phyloP scores from a whole-genome alignment of 179 eudicot species.

The Gypsophila paniculata region DNA sequence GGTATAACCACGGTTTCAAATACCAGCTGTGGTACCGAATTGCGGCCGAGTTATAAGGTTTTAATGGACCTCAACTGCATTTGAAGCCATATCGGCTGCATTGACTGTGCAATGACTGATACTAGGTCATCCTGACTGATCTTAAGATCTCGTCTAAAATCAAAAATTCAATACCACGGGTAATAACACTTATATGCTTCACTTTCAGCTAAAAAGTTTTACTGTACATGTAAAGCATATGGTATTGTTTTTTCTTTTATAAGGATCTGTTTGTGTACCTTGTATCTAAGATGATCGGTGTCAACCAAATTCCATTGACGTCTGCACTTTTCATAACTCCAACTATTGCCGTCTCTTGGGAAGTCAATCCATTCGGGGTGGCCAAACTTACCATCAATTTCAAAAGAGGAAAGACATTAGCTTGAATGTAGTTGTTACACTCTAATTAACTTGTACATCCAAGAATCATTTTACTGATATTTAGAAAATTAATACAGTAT shows the following conservation, averaged over 20 bases:
- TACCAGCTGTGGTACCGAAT: no score
- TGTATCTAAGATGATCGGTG: constrained; percentile 85
- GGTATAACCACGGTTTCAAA: no score
- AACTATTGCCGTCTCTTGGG: constrained; percentile 90
- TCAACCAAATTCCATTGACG: constrained; percentile 97
- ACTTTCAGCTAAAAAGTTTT: not conserved
- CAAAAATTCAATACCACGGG: no score
- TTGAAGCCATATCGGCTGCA: no score
- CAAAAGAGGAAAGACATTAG: not conserved
- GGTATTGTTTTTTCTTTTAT: no score
- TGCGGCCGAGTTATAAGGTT: no score
- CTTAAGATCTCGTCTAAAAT: no score
- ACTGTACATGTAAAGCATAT: not conserved
- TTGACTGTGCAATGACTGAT: no score
- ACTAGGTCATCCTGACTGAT: no score
- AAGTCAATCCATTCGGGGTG: constrained; percentile 99
- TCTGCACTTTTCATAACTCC: constrained; percentile 93
- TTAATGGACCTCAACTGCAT: no score
- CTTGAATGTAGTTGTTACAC: no score
- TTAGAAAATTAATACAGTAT: not conserved
- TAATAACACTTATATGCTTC: no score
- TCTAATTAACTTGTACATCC: not conserved
- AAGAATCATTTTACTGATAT: not conserved
- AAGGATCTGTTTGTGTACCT: constrained; percentile 41
- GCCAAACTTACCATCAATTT: constrained; percentile 64